These are phyloP conservation scores for Tuber aestivum DNA, from an alignment of 495 filamentous ascomycete species.

Conservation along the genomic window DNA sequence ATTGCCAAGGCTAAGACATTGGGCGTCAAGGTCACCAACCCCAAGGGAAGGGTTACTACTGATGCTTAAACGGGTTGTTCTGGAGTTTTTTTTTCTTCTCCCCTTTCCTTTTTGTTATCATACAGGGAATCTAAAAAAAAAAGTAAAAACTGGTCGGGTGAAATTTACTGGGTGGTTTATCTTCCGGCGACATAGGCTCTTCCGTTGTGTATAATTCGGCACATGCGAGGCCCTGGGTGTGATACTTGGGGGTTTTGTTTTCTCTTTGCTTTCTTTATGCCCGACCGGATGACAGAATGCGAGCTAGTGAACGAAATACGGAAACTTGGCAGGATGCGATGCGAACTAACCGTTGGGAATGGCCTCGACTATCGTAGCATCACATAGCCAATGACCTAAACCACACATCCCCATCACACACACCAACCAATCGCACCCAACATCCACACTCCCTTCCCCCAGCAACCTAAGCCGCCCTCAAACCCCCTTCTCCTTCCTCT, in stretches of 20 bases:
- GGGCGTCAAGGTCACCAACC: constrained; percentile 98
- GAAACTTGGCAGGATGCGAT: not conserved
- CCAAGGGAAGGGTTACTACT: constrained; percentile 95
- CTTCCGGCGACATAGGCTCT: not conserved
- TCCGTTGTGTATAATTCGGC: constrained; percentile 8
- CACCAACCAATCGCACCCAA: not conserved
- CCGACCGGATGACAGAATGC: not conserved
- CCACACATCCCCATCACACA: constrained; percentile 1
- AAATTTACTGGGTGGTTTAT: constrained; percentile 15
- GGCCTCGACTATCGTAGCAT: not conserved
- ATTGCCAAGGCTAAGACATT: constrained; percentile 92
- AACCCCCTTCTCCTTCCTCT: constrained; percentile 55
- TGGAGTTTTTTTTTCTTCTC: constrained; percentile 7
- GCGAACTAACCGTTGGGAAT: not conserved
- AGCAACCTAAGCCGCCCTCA: not conserved
- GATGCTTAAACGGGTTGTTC: constrained; percentile 65
- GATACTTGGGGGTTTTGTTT: not conserved
- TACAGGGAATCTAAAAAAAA: constrained; percentile 33
- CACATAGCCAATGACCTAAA: not conserved
- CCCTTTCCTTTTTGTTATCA: constrained; percentile 26
- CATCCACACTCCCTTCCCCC: not conserved
- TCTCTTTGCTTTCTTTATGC: not conserved
- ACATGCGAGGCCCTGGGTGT: not conserved
- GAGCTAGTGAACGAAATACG: not conserved
- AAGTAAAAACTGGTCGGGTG: constrained; percentile 16